phyloP scores from a whole-genome alignment of 2,329 filamentous ascomycete genomes.

The Ilyonectria sp. region DNA sequence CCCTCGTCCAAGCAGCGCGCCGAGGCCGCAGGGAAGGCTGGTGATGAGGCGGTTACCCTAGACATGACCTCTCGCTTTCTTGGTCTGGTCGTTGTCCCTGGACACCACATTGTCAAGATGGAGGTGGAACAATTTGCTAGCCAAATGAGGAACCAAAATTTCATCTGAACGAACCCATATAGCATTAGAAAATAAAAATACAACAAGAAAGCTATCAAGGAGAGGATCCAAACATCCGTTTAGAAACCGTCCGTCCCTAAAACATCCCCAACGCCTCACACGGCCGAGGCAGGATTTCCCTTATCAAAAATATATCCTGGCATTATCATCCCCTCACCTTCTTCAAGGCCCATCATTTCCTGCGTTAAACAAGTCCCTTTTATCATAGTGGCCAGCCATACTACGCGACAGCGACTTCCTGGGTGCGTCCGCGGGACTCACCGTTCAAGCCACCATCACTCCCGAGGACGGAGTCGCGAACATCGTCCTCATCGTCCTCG shows the following conservation, averaged over 20 bases:
- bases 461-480: slow-evolving; percentile 64
- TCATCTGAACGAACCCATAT: slow-evolving; percentile 37
- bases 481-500: slow-evolving; percentile 73
- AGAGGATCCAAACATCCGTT: slow-evolving; percentile 46
- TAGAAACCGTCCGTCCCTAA: slow-evolving; percentile 38
- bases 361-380: slow-evolving; percentile 18
- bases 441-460: slow-evolving; percentile 68
- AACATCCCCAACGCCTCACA: slow-evolving; percentile 48
- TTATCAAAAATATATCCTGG: slow-evolving; percentile 33
- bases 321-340: slow-evolving; percentile 11
- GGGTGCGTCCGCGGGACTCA: slow-evolving; percentile 70
- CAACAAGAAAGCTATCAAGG: slow-evolving; percentile 45
- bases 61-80: slow-evolving; percentile 90
- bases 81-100: slow-evolving; percentile 91
- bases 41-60: slow-evolving; percentile 66
- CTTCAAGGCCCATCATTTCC: not conserved
- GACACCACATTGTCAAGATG: slow-evolving; percentile 87
- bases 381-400: not conserved
- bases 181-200: slow-evolving; percentile 49
- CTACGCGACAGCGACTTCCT: slow-evolving; percentile 66
- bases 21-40: slow-evolving; percentile 53
- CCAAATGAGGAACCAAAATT: slow-evolving; percentile 56
- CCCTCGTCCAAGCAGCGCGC: slow-evolving; percentile 69
- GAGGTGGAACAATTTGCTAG: slow-evolving; percentile 85
- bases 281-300: slow-evolving; percentile 40